These are phyloP conservation scores for Penicillium atrosanguineum DNA, from an alignment of 495 filamentous ascomycete species.

Conservation along the genomic window DNA sequence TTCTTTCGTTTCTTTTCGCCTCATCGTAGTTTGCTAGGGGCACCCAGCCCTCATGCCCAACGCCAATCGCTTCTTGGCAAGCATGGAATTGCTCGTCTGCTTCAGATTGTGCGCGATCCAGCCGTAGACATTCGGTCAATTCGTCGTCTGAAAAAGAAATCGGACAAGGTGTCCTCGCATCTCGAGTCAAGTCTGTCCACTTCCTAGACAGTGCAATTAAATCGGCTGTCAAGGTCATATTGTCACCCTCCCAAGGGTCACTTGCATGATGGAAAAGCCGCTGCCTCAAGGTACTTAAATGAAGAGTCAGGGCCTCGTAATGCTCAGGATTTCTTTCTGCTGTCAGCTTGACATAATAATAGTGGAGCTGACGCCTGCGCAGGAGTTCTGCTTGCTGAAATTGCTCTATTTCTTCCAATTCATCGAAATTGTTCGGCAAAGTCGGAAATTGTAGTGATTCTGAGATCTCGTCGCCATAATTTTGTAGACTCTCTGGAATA, in stretches of 20 bases:
- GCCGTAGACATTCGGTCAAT: conserved; percentile 12
- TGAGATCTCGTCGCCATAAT: conserved; percentile 23
- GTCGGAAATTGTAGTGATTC: conserved; percentile 18
- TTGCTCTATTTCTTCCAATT: conserved; percentile 16
- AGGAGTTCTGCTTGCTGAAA: conserved; percentile 16
- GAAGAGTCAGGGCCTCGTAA: conserved; percentile 17
- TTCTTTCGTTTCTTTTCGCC: conserved; percentile 13
- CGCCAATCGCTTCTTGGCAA: conserved; percentile 16
- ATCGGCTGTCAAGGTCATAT: conserved; percentile 19
- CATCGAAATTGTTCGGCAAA: conserved; percentile 20
- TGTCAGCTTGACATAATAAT: conserved; percentile 22
- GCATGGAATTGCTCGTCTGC: conserved; percentile 19
- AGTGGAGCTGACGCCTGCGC: conserved; percentile 27
- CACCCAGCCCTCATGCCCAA: conserved; percentile 25
- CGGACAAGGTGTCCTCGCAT: conserved; percentile 10
- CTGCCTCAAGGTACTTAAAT: conserved; percentile 17
- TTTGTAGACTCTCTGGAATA: conserved; percentile 19
- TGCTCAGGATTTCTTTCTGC: conserved; percentile 16
- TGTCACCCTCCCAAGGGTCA: conserved; percentile 31
- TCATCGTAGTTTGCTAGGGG: conserved; percentile 17
- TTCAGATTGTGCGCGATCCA: conserved; percentile 15
- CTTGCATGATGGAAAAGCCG: conserved; percentile 22
- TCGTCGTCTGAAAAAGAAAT: conserved; percentile 19
- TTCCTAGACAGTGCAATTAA: conserved; percentile 7
- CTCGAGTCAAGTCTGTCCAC: conserved; percentile 4